These are phyloP conservation scores for Aspergillus candidus DNA, from an alignment of 2,329 filamentous ascomycete genomes.

Conservation along the genomic window DNA sequence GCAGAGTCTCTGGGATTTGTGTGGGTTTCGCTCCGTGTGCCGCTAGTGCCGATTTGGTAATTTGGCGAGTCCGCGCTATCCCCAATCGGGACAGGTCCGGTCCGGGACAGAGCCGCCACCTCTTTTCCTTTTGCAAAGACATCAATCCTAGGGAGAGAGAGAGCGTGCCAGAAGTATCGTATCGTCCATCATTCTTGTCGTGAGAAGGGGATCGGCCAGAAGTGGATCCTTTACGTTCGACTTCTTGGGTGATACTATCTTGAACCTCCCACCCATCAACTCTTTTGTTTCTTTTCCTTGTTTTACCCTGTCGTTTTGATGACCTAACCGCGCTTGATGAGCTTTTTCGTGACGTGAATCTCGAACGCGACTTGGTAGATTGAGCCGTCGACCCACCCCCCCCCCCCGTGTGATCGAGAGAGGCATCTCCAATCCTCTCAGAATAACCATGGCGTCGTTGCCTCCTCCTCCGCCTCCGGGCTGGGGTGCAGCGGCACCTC, in stretches of 20 bases:
- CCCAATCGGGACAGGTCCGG: conserved; percentile 18
- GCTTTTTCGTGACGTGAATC: conserved; percentile 21
- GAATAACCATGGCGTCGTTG: conserved; percentile 50
- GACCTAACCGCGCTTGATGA: conserved; percentile 16
- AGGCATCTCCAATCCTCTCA: conserved; percentile 12
- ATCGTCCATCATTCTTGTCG: conserved; percentile 21
- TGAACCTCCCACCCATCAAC: conserved; percentile 3
- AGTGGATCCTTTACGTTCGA: conserved; percentile 10
- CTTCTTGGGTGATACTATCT: conserved; percentile 14
- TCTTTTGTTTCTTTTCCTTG: conserved; percentile 1
- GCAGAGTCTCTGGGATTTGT: conserved; percentile 36
- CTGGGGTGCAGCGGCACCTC: conserved; percentile 51
- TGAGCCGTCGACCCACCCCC: conserved; percentile 12
- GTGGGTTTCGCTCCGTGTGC: conserved; percentile 39
- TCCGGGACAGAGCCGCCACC: conserved; percentile 30
- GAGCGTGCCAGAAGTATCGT: conserved; percentile 8
- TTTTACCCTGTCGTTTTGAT: conserved; percentile 5
- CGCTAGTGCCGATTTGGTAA: conserved; percentile 35
- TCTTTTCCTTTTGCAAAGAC: conserved; percentile 22
- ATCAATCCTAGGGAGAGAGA: conserved; percentile 18
- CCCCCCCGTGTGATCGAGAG: conserved; percentile 22
- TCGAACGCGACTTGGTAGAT: conserved; percentile 29
- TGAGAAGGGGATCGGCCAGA: conserved; percentile 23
- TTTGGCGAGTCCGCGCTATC: conserved; percentile 33
- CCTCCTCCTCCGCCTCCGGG: conserved; percentile 64